Conservation (phyloP, 2,329 filamentous ascomycete species). For the Diatrype stigma region DNA sequence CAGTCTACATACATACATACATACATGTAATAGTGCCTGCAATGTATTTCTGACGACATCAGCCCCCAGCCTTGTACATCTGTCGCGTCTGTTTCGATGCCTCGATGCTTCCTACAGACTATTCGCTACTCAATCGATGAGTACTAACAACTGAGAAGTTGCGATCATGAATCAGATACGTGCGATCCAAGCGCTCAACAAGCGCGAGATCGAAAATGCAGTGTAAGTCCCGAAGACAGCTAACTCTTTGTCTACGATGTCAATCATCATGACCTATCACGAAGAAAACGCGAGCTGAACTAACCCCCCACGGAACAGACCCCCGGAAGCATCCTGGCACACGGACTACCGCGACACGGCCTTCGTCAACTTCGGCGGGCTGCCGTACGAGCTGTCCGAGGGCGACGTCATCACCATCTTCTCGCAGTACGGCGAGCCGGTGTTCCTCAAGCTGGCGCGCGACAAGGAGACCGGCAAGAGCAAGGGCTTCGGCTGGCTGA, state of each 20-base stretch:
- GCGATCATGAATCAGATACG: constrained; percentile 85
- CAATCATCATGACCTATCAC: too few relatives aligned
- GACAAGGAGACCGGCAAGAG: constrained; percentile 97
- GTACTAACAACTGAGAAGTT: background rate
- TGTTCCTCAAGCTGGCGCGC: constrained; percentile 84
- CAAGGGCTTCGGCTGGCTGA: constrained; percentile 90
- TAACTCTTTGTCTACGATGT: too few relatives aligned
- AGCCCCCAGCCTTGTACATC: background rate
- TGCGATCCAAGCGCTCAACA: constrained; percentile 88
- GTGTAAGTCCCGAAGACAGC: constrained; percentile 49
- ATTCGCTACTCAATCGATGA: background rate
- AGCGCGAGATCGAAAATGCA: constrained; percentile 86
- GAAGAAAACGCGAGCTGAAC: constrained; percentile 17
- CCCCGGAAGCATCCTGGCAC: constrained; percentile 89
- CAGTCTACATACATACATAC: background rate
- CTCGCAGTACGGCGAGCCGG: constrained; percentile 93
- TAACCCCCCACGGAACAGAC: constrained; percentile 41
- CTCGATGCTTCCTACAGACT: background rate
- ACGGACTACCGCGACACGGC: constrained; percentile 96
- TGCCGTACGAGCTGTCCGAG: constrained; percentile 89
- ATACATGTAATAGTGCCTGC: background rate
- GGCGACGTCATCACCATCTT: constrained; percentile 96
- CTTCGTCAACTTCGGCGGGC: constrained; percentile 91
- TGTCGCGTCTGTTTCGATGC: background rate
- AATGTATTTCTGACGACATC: background rate